Evolutionary conservation across 345 rosid genomes (phyloP).

Genomic region (Geranium rotundifolium): DNA sequence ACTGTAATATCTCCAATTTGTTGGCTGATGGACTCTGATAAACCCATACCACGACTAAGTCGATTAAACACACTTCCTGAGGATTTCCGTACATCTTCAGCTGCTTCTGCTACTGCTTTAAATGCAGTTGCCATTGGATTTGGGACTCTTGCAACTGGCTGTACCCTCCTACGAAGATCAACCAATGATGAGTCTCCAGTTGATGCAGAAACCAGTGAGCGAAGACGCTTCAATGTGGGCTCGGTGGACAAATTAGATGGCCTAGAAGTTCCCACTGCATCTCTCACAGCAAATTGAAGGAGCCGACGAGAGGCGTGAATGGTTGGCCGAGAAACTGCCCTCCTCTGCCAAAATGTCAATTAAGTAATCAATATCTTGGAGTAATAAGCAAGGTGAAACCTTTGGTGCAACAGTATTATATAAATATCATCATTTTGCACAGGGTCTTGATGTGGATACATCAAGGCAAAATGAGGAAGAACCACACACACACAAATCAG

Average conservation of each 20-base stretch:
- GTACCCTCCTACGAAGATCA: slow-evolving; percentile 42
- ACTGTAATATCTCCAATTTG: slow-evolving; percentile 25
- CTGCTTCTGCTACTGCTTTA: slow-evolving; percentile 92
- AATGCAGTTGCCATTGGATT: slow-evolving; percentile 63
- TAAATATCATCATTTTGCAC: neutral
- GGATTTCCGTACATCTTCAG: slow-evolving; percentile 57
- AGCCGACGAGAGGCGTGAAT: slow-evolving; percentile 72
- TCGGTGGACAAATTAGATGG: slow-evolving; percentile 36
- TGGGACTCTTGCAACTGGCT: slow-evolving; percentile 55
- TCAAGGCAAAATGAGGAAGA: neutral
- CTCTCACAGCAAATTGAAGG: slow-evolving; percentile 93
- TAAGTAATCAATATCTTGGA: slow-evolving; percentile 1
- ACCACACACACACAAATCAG: no score
- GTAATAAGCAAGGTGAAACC: neutral
- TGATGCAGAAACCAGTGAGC: slow-evolving; percentile 66
- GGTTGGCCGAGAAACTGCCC: slow-evolving; percentile 35
- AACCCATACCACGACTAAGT: slow-evolving; percentile 42
- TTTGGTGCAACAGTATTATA: neutral
- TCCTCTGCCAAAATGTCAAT: slow-evolving; percentile 39
- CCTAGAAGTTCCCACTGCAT: slow-evolving; percentile 69
- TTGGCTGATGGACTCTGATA: slow-evolving; percentile 18
- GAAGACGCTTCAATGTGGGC: slow-evolving; percentile 65
- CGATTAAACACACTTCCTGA: slow-evolving; percentile 86
- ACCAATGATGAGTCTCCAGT: slow-evolving; percentile 28
- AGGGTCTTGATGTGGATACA: neutral